Percentiles rank a stretch among this genome's conserved stretches.
These are phyloP conservation scores for Beauveria scarabaeidicola DNA, from an alignment of 2,329 filamentous ascomycete genomes.

Conservation along the genomic window DNA sequence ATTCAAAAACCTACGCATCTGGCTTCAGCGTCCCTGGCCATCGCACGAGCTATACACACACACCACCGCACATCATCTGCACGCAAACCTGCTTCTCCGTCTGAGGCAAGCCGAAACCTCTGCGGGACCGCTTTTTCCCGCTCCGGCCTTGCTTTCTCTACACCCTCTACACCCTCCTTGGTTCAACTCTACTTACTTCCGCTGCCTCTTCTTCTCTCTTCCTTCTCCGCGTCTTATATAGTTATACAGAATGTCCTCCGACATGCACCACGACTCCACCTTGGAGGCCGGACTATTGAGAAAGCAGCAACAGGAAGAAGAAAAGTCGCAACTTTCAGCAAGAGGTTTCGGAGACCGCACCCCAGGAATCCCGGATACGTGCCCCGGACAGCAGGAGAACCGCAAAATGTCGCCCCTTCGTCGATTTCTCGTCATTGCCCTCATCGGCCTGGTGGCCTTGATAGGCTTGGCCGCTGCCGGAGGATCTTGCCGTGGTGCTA, in stretches of 20 bases:
- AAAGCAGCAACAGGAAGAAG: conserved; percentile 9
- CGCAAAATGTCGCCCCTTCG: conserved; percentile 6
- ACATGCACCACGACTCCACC: conserved; percentile 4
- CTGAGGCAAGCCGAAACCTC: background rate
- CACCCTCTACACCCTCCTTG: background rate
- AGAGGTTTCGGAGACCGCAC: conserved; percentile 3
- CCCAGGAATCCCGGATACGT: background rate
- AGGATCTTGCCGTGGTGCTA: background rate
- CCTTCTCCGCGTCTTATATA: background rate
- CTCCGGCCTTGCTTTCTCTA: background rate
- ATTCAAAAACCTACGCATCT: background rate
- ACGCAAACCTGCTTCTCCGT: background rate
- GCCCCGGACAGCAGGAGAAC: background rate
- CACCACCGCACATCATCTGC: conserved; percentile 4
- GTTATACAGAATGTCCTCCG: conserved; percentile 5
- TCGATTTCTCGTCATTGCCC: conserved; percentile 13
- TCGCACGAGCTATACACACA: conserved; percentile 2
- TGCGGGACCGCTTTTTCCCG: background rate
- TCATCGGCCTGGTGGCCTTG: conserved; percentile 33
- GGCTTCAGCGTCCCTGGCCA: background rate
- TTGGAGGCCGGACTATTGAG: conserved; percentile 9
- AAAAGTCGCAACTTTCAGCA: conserved; percentile 3
- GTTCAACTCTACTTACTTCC: background rate
- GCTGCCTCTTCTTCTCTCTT: background rate
- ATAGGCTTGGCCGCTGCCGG: conserved; percentile 15